Base-by-base conservation (phyloP, 2,329 filamentous ascomycete species). In the Ophiognomonia clavigignenti-juglandacearum region DNA sequence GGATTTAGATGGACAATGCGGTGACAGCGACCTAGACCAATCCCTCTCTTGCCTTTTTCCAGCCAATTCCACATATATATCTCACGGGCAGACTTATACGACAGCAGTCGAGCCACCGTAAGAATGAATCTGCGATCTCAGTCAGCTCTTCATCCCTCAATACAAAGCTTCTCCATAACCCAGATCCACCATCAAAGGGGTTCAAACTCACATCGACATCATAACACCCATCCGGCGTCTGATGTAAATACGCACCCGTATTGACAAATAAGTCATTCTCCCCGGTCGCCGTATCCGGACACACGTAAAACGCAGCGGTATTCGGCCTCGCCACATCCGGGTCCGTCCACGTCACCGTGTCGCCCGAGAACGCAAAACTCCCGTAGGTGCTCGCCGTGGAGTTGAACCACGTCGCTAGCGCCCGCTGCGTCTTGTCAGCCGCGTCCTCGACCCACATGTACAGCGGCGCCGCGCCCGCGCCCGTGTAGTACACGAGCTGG, bases 251-350 rank as follows among this genome's bases (percentile, higher is more conserved):
- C 31, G 72, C 73, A 1, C 77, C 77, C 36, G 78, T 64, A 53
- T 80, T 80, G 49, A 79, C 69, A 57, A 72, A 79, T 54, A 80
- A 48, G 39, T 55, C 59, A 58, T 74, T 66, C 13, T 61, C 63
- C 16, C 59, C 63, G 10, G 49, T 47, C 8, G 40, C 37, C 10
- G 13, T 39, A 6, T 37, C 34, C 8, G 49, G 49, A 49, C 75
- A 80, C 34, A 79, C 75, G 57, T 77, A 70, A 71, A 75, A 80
- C 6, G 77, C 77, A 16, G 70, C 71, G 18, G 64, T 57, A 55
- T 80, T 80, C 31, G 72, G 75, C 32, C 76, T 58, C 16, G 58
- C 56, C 20, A 79, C 62, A 10, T 66, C 69, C 2, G 66, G 56
- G 10, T 65, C 66, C 35, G 59, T 67, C 77, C 77, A 80, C 14